Percentiles rank a stretch among this genome's conserved stretches.
These are phyloP conservation scores for Medicago truncatula DNA, from an alignment of 306 rosid genomes.

Conservation along the genomic window MtrunA17r5.0-ANR NC_053042.1:635501-636000, in stretches of 20 bases:
- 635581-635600: conserved; percentile 96
- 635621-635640: conserved; percentile 13
- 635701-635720: conserved; percentile 28
- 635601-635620: conserved; percentile 38
- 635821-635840: conserved; percentile 82
- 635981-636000: conserved; percentile 36
- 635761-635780: conserved; percentile 65
- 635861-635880: conserved; percentile 94
- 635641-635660: conserved; percentile 12
- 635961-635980: conserved; percentile 9
- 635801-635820: conserved; percentile 83
- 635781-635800: conserved; percentile 82
- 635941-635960: conserved; percentile 19
- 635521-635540: conserved; percentile 90
- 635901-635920: neutral
- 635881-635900: conserved; percentile 79
- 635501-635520: conserved; percentile 85
- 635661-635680: conserved; percentile 1
- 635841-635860: conserved; percentile 96
- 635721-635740: neutral
- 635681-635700: conserved; percentile 28
- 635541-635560: conserved; percentile 68
- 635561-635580: conserved; percentile 77
- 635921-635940: neutral
- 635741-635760: conserved; percentile 37